These are phyloP conservation scores for Psophocarpus tetragonolobus DNA, from an alignment of 306 rosid species.

Conservation along the genomic window DNA sequence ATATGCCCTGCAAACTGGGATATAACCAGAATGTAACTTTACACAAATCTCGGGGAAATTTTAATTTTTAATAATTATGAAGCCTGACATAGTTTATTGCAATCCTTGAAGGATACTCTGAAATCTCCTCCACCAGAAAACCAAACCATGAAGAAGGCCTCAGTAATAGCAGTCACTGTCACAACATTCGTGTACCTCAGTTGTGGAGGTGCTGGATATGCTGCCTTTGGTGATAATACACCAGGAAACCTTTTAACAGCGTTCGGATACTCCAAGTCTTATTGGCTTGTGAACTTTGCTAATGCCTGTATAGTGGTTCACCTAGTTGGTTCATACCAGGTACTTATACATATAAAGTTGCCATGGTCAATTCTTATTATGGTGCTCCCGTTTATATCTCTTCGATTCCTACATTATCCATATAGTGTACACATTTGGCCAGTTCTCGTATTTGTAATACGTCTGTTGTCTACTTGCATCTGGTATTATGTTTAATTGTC, in stretches of 20 bases:
- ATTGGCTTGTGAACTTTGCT: constrained; percentile 69
- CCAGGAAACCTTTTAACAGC: constrained; percentile 81
- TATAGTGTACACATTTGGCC: neutral
- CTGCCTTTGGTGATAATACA: constrained; percentile 72
- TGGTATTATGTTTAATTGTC: neutral
- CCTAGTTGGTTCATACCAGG: constrained; percentile 85
- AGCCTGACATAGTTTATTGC: constrained; percentile 16
- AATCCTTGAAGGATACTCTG: constrained; percentile 75
- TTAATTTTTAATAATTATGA: neutral
- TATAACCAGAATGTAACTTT: constrained; percentile 9
- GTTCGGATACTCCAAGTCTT: constrained; percentile 59
- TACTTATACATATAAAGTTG: constrained; percentile 12
- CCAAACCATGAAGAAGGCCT: constrained; percentile 66
- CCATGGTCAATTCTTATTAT: neutral
- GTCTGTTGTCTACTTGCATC: neutral
- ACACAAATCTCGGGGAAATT: neutral
- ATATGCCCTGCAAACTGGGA: neutral
- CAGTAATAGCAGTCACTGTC: constrained; percentile 40
- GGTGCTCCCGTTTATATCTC: neutral
- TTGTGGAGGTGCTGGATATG: constrained; percentile 73
- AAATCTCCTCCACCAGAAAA: constrained; percentile 85
- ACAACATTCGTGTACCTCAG: constrained; percentile 62
- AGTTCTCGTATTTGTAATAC: neutral
- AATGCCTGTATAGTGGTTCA: constrained; percentile 67
- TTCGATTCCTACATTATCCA: neutral